phyloP scores from a whole-genome alignment of 1,139 yeast genomes.

The Kodamaea sp. region DNA sequence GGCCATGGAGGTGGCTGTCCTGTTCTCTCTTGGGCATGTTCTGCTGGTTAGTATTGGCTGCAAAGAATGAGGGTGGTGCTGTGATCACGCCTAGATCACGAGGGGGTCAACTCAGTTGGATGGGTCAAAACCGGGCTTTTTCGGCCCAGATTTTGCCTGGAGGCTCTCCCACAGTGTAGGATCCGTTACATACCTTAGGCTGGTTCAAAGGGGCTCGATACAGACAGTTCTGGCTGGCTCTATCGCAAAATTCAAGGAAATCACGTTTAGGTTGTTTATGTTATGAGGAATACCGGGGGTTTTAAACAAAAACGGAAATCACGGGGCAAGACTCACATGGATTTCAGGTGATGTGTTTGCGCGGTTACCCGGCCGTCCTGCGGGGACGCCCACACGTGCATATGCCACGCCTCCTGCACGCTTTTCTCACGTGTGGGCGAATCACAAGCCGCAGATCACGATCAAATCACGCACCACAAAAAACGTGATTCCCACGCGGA shows the following conservation, averaged over 20 bases:
- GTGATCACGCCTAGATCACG: no score
- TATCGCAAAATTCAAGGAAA: conserved; percentile 11
- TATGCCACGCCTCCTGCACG: no score
- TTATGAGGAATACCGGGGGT: conserved; percentile 9
- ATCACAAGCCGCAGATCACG: not conserved
- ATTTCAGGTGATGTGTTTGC: conserved; percentile 24
- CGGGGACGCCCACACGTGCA: conserved; percentile 2
- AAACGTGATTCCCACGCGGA: no score
- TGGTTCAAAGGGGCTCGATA: no score
- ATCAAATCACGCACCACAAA: not conserved
- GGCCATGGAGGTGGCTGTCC: conserved; percentile 21
- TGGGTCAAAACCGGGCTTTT: no score
- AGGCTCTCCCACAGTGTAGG: no score
- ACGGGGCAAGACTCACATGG: conserved; percentile 34
- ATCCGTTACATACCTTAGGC: no score
- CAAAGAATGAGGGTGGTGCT: no score
- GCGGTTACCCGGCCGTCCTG: not conserved
- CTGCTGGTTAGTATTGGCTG: conserved; percentile 8
- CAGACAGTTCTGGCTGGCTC: not conserved
- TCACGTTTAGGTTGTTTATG: conserved; percentile 13
- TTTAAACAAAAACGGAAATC: conserved; percentile 17
- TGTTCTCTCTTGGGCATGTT: conserved; percentile 33
- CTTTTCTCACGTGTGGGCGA: not conserved
- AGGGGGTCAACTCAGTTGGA: conserved; percentile 1
- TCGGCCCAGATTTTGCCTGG: no score